Base-by-base conservation (phyloP, 1,284 basidiomycete species). In the Microbotryum lychnidis-dioicae region DNA sequence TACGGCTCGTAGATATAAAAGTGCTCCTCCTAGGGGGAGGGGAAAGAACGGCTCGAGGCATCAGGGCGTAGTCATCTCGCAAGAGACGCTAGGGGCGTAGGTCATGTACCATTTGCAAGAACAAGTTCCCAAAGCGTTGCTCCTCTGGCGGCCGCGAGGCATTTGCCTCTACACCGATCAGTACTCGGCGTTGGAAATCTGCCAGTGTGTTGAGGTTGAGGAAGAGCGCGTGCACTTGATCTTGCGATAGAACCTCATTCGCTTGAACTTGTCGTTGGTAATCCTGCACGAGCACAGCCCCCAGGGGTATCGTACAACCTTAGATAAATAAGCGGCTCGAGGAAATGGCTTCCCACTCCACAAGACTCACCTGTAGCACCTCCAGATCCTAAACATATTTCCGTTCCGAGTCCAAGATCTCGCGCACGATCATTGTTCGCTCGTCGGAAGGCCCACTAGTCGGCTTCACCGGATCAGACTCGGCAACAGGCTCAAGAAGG, bases 321-420 rank as follows among this genome's bases (percentile, higher is more conserved):
- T 20, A 61, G 58, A 21, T 53, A 58, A 18, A 63, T 57, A 21
- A 20, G 54, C 54, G 29, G n/a, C 23, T 16, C 16, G 16, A 42
- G 16, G 12, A 3, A 6, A 42, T 12, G 16, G 2, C 16, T 16
- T 42, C 16, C 37, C 37, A 4, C 37, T 42, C 37, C 16, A 12
- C 14, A 12, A 29, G 60, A 51, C 83, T 71, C 69, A 89, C 90
- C 83, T 94, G 91, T 81, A 99, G 86, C 72, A 93, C 86, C 76
- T 99, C 96, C 60, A 99, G 80, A 77, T 98, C 94, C 76, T 94
- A 89, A n/a, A 99, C 94, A 75, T 94, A 98, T 78, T 96, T 97
- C 58, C 94, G 85, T 76, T 99, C 96, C 4, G 90, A 93, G 74
- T 91, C 89, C 56, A 96, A 83, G 69, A 94, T 84, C 76, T 96